phyloP scores from a whole-genome alignment of 2,329 filamentous ascomycete genomes.

The Talaromyces atroroseus region DNA sequence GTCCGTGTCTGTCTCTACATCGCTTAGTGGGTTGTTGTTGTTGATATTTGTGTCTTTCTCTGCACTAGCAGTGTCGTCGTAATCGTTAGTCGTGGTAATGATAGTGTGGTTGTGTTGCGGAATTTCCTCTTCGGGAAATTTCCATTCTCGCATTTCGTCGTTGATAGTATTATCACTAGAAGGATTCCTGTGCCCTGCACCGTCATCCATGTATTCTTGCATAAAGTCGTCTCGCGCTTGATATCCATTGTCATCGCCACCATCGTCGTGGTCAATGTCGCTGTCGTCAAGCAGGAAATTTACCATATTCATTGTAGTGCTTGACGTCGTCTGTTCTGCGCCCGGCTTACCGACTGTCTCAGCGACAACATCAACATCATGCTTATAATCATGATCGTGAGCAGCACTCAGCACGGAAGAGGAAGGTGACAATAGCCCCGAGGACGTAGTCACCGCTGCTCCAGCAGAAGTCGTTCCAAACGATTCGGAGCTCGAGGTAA shows the following conservation, averaged over 20 bases:
- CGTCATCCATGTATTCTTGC: conserved; percentile 13
- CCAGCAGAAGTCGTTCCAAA: background rate
- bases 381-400: background rate
- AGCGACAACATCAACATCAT: background rate
- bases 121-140: background rate
- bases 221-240: conserved; percentile 12
- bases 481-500: background rate
- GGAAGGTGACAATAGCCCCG: background rate
- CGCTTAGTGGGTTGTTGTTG: background rate
- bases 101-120: background rate
- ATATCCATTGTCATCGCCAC: background rate
- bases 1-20: background rate
- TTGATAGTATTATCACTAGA: background rate
- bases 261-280: background rate
- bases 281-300: conserved; percentile 1
- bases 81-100: background rate
- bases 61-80: background rate
- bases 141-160: background rate
- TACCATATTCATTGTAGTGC: background rate
- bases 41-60: background rate
- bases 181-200: background rate
- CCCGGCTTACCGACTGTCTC: background rate
- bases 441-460: background rate
- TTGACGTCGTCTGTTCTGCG: background rate
- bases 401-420: background rate